A percentile compares a stretch with the other conserved stretches of the same genome.
These are phyloP conservation scores for Quillaja saponaria DNA, from an alignment of 306 rosid genomes.

Conservation along the genomic window DNA sequence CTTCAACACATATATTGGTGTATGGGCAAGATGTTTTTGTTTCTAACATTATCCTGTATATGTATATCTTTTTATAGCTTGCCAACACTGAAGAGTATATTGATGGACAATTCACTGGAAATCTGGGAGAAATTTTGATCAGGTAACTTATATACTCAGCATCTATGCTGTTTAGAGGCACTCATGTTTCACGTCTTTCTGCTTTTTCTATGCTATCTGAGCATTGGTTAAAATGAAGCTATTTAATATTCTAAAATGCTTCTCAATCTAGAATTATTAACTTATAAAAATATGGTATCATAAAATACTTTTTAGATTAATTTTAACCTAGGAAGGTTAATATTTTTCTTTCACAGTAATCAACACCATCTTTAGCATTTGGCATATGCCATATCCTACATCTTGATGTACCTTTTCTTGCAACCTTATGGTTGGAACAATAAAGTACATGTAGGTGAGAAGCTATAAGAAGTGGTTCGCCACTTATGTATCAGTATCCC, in stretches of 20 bases:
- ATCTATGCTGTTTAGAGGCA: neutral
- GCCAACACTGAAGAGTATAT: constrained; percentile 59
- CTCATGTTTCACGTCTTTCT: neutral
- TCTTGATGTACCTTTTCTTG: neutral
- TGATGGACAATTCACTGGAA: constrained; percentile 55
- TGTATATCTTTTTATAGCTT: constrained; percentile 33
- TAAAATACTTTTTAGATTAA: too few species aligned
- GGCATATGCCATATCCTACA: too few species aligned
- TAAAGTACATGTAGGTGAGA: neutral
- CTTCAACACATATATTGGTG: too few species aligned
- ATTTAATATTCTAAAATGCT: too few species aligned
- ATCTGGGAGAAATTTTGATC: constrained; percentile 53
- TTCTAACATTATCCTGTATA: neutral
- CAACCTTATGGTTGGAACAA: neutral
- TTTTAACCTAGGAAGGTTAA: too few species aligned
- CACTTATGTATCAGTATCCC: too few species aligned
- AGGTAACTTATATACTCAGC: constrained; percentile 33
- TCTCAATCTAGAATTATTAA: too few species aligned
- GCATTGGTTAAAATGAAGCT: neutral
- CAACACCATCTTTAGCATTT: too few species aligned
- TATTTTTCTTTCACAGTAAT: too few species aligned
- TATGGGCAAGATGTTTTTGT: neutral
- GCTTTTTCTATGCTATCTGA: neutral
- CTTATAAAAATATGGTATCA: too few species aligned
- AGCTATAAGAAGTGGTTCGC: neutral